Conservation (phyloP, 2,329 filamentous ascomycete genomes). For the Aspergillus sp. region DNA sequence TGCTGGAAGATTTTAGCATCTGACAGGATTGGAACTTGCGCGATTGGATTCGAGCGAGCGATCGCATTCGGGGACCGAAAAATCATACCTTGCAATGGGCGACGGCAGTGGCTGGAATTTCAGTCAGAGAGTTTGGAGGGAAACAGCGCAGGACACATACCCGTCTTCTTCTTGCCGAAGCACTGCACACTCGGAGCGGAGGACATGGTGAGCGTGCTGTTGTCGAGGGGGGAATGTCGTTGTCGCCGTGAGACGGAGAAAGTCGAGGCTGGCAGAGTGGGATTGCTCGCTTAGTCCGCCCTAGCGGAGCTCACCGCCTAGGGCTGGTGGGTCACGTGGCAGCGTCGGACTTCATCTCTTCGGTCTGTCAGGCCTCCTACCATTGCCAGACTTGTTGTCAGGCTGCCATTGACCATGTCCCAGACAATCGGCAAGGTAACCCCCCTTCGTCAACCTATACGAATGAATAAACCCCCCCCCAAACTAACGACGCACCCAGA, state of each 20-base stretch:
- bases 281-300: slow-evolving; percentile 32
- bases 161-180: slow-evolving; percentile 97
- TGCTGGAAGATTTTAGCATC: no score
- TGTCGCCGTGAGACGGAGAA: slow-evolving; percentile 14
- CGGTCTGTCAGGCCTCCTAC: not conserved
- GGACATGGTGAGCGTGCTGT: slow-evolving; percentile 55
- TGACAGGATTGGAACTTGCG: no score
- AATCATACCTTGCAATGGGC: slow-evolving; percentile 84
- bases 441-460: no score
- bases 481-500: slow-evolving; percentile 46
- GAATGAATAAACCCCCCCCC: no score
- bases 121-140: no score
- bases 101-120: slow-evolving; percentile 69
- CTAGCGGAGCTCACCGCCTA: slow-evolving; percentile 16
- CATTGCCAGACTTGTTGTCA: not conserved
- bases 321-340: slow-evolving; percentile 26
- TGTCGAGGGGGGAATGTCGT: slow-evolving; percentile 19
- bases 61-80: no score
- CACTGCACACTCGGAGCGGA: slow-evolving; percentile 79
- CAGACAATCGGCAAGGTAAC: slow-evolving; percentile 37
- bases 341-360: not conserved
- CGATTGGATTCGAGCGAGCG: no score
- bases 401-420: slow-evolving; percentile 27
- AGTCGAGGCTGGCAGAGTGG: slow-evolving; percentile 25
- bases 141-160: slow-evolving; percentile 29